A percentile compares a stretch with the other conserved stretches of the same genome.
These are phyloP conservation scores for Microbotryomycetes sp. DNA, from an alignment of 1,284 basidiomycete species.

Conservation along the genomic window DNA sequence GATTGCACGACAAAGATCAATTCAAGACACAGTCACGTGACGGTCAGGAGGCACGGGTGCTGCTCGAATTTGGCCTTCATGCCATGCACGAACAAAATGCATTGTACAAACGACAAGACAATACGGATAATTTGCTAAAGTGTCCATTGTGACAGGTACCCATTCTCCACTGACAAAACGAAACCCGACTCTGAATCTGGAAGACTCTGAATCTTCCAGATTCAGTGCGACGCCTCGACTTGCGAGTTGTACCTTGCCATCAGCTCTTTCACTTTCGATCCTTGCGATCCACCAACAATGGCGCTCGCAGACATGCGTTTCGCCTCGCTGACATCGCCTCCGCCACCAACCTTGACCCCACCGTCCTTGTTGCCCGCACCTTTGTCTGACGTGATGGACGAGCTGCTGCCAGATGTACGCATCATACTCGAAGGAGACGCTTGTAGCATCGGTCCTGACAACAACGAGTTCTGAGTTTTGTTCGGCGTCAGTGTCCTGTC, in stretches of 20 bases:
- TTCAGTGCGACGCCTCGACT: background rate
- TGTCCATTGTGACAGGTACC: too few relatives aligned
- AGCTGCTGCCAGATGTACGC: constrained; percentile 1
- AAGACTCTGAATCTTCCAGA: too few relatives aligned
- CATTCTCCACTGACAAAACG: too few relatives aligned
- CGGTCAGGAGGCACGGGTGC: too few relatives aligned
- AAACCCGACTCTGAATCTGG: too few relatives aligned
- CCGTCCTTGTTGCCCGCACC: background rate
- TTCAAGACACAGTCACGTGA: too few relatives aligned
- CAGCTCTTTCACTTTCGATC: constrained; percentile 12
- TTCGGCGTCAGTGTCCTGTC: background rate
- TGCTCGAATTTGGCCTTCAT: too few relatives aligned
- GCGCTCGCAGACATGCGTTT: background rate
- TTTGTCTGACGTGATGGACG: constrained; percentile 24
- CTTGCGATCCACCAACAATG: background rate
- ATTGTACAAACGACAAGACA: too few relatives aligned
- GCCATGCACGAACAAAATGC: too few relatives aligned
- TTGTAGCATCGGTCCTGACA: background rate
- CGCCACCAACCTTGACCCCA: background rate
- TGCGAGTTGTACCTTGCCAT: constrained; percentile 16
- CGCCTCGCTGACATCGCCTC: background rate
- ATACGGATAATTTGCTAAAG: too few relatives aligned
- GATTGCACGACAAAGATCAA: too few relatives aligned
- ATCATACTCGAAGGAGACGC: background rate
- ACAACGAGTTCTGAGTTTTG: background rate